Base-by-base conservation (phyloP, 148 eudicot genomes). In the Fagopyrum tataricum region DNA sequence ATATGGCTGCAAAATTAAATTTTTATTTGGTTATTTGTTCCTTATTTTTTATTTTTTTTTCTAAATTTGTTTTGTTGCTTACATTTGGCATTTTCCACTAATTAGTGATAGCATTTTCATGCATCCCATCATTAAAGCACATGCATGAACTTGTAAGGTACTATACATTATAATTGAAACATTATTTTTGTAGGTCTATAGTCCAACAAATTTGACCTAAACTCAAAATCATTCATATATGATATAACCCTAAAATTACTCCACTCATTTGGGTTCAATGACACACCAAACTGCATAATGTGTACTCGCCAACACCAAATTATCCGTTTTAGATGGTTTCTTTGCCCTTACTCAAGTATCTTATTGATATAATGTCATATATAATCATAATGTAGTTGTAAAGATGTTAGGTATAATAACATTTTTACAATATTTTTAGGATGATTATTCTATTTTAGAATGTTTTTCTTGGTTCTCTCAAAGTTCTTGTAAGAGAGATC, bases 81-180 rank as follows among this genome's bases (percentile, higher is more conserved):
- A 26, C 40, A 17, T 13, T 24, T 24, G 40, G 26, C 67, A 61
- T 13, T 26, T 61, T 59, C 0, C 15, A 61, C 37, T 31, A 31
- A 31, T 61, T 61, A 61, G 41, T 61, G 67, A 11, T 15, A 26
- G 41, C 40, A 61, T 24, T 61, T 61, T 26, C 67, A 61, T 24
- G 67, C 67, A 58, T 23, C 23, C 67, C 67, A 61, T 61, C 67
- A 61, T 61, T 10, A 61, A 61, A 61, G 67, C 67, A 61, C 67
- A 61, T 61, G 67, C 67, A 61, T 61, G 40, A 24, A 26, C 40
- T 24, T 24, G 40, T 13, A 17, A 6, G 26, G 17, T 8, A 2
- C 11, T 21, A 11, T 13, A 4, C 17, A 59, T 24, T 12, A 26
- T 59, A 23, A 9, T 17, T 13, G 11, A 40, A 59, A 61, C 40